Evolutionary conservation across 371 early-diverging fungal genomes (phyloP).

Genomic region (Mucor sp.): DNA sequence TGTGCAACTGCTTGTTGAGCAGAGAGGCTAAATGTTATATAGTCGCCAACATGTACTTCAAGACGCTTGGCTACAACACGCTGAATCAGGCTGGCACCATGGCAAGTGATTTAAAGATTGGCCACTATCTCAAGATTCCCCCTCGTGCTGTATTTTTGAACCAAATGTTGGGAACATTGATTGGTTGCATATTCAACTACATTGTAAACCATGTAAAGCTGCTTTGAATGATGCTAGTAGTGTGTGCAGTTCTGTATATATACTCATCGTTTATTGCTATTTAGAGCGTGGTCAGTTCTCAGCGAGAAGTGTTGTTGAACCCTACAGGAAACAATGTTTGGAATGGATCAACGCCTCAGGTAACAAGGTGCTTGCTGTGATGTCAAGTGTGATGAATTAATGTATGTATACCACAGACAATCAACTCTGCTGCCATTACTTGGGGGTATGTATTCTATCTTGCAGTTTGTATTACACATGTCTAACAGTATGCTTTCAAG

Average conservation of each 20-base stretch:
- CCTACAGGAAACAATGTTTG: constrained; percentile 52
- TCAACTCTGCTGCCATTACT: constrained; percentile 63
- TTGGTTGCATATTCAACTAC: constrained; percentile 59
- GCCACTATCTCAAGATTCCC: constrained; percentile 79
- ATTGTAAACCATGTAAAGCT: constrained; percentile 41
- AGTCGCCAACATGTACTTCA: constrained; percentile 63
- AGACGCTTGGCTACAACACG: constrained; percentile 57
- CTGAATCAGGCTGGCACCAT: constrained; percentile 56
- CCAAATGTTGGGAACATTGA: constrained; percentile 65
- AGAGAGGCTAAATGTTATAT: no score
- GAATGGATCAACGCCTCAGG: constrained; percentile 52
- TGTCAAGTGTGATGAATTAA: no score
- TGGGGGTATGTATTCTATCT: constrained; percentile 56
- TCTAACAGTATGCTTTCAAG: no score
- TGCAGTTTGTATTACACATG: no score
- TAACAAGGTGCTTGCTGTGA: neutral
- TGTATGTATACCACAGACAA: constrained; percentile 32
- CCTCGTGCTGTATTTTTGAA: constrained; percentile 62
- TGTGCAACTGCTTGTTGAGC: no score
- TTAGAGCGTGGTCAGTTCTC: constrained; percentile 41
- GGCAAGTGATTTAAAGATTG: constrained; percentile 69
- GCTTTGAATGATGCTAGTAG: neutral
- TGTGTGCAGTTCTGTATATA: no score
- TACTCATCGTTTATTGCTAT: neutral
- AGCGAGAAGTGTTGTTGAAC: constrained; percentile 43